Base-by-base conservation (phyloP, 164 flowering plant genomes). In the Piper longum region DNA sequence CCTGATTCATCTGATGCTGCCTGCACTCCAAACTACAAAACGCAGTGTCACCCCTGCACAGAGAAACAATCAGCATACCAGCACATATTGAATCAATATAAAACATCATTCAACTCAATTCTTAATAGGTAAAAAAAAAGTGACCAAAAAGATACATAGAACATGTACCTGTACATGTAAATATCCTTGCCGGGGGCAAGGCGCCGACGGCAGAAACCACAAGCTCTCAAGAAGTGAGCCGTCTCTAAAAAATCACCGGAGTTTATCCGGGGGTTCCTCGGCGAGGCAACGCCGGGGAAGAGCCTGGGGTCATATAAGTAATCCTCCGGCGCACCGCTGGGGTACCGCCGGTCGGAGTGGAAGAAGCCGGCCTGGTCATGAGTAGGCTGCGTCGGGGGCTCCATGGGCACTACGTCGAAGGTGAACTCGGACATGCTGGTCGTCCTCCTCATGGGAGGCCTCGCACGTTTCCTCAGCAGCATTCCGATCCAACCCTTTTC, bases 181-280 rank as follows among this genome's bases (percentile, higher is more conserved):
- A 87, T 85, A 63, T 87, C 95, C 2, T 82, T 83, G 59, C 85
- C 80, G 2, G 44, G 88, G 80, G 0, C 67, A 18, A 87, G 66
- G 13, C 87, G 80, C 63, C 87, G 88, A 45, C 82, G 77, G 72
- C 95, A 87, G 63, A 85, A 87, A 7, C 74, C 68, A 69, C 95
- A 87, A 57, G 81, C 61, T 18, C 80, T 69, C 66, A 85, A 69
- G 71, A 85, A 85, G 58, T 78, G 67, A 61, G 82, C 56, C 5
- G 81, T 70, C 60, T 80, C 83, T 3, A 66, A 5, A 39, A 74
- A 70, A 62, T 84, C 82, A 16, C 60, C 69, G 0, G 85, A 80
- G 44, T 65, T 66, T 39, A 80, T 68, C 43, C 80, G 56, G 13
- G 16, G 62, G 55, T 63, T 72, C 54, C 81, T 77, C 1, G 82